A percentile compares a stretch with the other conserved stretches of the same genome.
Evolutionary conservation across 352 stramenopile species (phyloP).

Genomic region (Sclerospora graminicola): DNA sequence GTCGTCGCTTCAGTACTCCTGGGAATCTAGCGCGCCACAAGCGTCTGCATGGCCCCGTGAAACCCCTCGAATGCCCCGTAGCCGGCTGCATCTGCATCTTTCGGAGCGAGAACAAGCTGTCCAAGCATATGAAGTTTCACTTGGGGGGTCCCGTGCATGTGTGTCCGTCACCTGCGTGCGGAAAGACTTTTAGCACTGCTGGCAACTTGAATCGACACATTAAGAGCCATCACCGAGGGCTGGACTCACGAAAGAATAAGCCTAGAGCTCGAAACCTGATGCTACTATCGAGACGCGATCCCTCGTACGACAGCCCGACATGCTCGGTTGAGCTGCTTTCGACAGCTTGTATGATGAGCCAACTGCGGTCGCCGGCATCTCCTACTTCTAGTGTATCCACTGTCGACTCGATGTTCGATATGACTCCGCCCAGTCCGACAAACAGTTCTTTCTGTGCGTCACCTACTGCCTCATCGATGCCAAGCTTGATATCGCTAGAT

Average conservation of each 20-base stretch:
- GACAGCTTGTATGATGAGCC: constrained; percentile 2
- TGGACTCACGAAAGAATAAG: constrained; percentile 18
- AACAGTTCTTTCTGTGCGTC: constrained; percentile 11
- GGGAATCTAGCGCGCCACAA: constrained; percentile 55
- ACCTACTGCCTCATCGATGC: constrained; percentile 1
- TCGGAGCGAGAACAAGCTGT: constrained; percentile 45
- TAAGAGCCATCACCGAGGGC: constrained; percentile 35
- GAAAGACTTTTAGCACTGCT: constrained; percentile 51
- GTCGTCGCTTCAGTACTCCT: constrained; percentile 38
- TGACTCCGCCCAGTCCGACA: constrained; percentile 4
- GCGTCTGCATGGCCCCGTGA: constrained; percentile 40
- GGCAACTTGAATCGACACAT: constrained; percentile 55
- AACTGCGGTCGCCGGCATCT: constrained; percentile 3
- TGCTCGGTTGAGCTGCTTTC: constrained; percentile 12
- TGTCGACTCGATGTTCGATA: background rate
- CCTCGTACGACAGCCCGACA: constrained; percentile 22
- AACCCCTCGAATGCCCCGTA: constrained; percentile 37
- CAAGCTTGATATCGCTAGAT: constrained; percentile 7
- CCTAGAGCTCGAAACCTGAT: constrained; percentile 7
- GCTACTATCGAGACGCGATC: constrained; percentile 2
- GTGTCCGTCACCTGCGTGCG: constrained; percentile 26
- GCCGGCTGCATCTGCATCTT: constrained; percentile 39
- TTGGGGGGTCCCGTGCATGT: constrained; percentile 36
- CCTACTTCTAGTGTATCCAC: constrained; percentile 10
- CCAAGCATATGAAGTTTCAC: constrained; percentile 60